Evolutionary conservation across 1,139 yeast species (phyloP), one percentile per base, ranked within the genome.

Genomic region (Nakaseomyces uthaithaninus): DNA sequence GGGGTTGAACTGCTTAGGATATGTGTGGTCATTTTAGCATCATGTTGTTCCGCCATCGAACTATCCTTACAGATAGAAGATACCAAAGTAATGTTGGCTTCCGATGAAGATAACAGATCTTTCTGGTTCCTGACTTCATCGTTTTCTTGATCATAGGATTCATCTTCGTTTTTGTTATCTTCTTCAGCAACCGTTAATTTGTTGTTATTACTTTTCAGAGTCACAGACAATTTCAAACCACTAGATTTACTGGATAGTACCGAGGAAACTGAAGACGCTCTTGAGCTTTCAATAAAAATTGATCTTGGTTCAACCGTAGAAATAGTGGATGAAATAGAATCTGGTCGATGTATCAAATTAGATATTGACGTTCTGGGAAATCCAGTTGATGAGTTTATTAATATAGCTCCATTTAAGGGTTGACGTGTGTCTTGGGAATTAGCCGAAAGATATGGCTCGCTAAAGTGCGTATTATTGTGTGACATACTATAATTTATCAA

Each of bases 221-320:
- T 27, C 6, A 17, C 11, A 7, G 20, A 9, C 12, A 28, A 5
- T 14, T 15, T 16, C 22, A 28, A 17, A 20, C 16, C 11, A 12
- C 12, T 19, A 12, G 35, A 31, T 2, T n/a, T 20, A 31, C 20
- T 25, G 11, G 35, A 31, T 6, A 20, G 25, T 4, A 31, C 20
- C 6, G 35, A 31, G 4, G 35, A 31, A 19, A 31, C 25, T 4
- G 35, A 31, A n/a, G 35, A 20, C 11, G 33, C 33, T 12, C 35
- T 31, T 12, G 35, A 19, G 14, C 35, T 19, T 12, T 19, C 25
- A 19, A 19, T 20, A 12, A n/a, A 20, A n/a, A 25, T 2, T n/a
- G 24, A 11, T 31, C 35, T 31, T 5, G 17, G 24, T n/a, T 31
- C 35, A 10, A 20, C 24, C 4, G 16, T n/a, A 4, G 25, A 31